Evolutionary conservation across 129 eudicot species (phyloP), one percentile per base, ranked within the genome.

Genomic region (Rutidosis leptorrhynchoides): DNA sequence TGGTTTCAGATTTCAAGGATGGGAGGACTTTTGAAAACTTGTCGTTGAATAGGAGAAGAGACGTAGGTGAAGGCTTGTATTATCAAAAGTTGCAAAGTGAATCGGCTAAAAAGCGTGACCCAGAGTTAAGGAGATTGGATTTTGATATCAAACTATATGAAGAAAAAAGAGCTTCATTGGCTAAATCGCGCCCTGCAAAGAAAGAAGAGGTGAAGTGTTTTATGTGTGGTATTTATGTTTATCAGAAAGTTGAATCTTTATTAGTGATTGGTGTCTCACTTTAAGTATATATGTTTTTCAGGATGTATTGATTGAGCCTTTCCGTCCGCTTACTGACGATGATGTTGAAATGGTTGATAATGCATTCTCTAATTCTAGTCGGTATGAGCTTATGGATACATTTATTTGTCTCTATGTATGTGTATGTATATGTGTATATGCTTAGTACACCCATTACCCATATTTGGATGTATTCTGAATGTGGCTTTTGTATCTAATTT

Each of bases 291-390:
- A 62, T 25, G n/a, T 70, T 76, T 71, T 79, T 65, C 80, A 92
- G 96, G 85, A 83, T 52, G 54, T 64, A 37, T 64, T 65, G 29
- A 37, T 55, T 20, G 95, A 93, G 75, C 82, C 92, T 65, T 93
- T 88, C 67, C 62, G 71, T 77, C 83, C 90, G 25, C 99, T 93
- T 58, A 67, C 85, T 0, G 43, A 79, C 40, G 96, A 93, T 62
- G 99, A 89, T 20, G 64, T 40, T 67, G 63, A 52, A 16, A 73
- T 80, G 71, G 90, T 93, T 79, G 28, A 65, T 25, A 62, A 20
- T 26, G 96, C 96, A 23, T 73, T 89, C 8, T 83, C 90, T 51
- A 80, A 77, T 66, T 62, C 76, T 67, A 73, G 67, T 48, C 73
- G 95, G 99, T 93, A 81, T 74, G 54, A 46, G 24, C 58, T 69